A percentile compares a stretch with the other conserved stretches of the same genome.
Evolutionary conservation across 371 early-diverging fungal genomes (phyloP).

Genomic region (Mortierella sp.): DNA sequence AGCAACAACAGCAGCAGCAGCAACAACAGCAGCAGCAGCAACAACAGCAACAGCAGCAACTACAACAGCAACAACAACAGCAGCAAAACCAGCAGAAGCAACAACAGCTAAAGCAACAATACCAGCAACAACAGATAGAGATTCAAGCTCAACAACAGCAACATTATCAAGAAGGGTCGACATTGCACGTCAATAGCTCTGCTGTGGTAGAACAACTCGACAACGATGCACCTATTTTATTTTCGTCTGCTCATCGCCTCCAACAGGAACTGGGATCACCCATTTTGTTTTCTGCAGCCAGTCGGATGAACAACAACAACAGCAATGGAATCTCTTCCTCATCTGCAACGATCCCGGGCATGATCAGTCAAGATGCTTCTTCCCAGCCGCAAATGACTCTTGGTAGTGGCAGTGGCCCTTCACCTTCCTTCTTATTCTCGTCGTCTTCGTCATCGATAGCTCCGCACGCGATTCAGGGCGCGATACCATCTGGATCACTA

Average conservation of each 20-base stretch:
- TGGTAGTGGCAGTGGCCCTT: neutral
- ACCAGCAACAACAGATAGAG: neutral
- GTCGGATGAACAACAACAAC: constrained; percentile 20
- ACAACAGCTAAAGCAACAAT: neutral
- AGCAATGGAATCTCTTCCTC: constrained; percentile 12
- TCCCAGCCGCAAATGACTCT: neutral
- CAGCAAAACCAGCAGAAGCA: neutral
- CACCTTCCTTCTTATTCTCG: neutral
- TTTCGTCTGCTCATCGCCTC: constrained; percentile 32
- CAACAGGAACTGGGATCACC: constrained; percentile 32
- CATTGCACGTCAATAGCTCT: neutral
- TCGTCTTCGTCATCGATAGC: neutral
- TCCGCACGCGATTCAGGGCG: neutral
- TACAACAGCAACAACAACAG: constrained; percentile 7
- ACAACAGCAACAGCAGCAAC: neutral
- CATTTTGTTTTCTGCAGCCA: constrained; percentile 45
- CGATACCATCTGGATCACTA: neutral
- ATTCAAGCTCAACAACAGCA: constrained; percentile 3
- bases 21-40: constrained; percentile 2
- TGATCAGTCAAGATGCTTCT: neutral
- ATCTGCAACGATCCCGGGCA: neutral
- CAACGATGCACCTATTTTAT: constrained; percentile 33
- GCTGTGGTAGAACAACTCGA: neutral
- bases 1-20: constrained; percentile 17
- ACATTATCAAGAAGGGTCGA: neutral